Conservation (phyloP, 73 alveolate genomes). For the Stentor coeruleus region DNA sequence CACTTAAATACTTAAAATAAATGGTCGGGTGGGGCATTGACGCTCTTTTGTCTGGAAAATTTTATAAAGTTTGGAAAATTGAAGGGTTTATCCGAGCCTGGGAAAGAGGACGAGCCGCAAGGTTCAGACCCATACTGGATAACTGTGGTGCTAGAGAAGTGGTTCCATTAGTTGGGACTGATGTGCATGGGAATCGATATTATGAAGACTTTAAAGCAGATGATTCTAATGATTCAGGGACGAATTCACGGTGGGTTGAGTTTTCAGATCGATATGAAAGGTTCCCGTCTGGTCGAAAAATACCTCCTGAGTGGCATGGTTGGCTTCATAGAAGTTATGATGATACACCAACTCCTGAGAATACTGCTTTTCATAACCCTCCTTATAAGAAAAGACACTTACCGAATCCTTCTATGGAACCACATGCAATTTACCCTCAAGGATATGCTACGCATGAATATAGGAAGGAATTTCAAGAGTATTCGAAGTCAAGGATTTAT, state of each 20-base stretch:
- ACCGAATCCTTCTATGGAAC: constrained; percentile 41
- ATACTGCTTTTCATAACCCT: constrained; percentile 54
- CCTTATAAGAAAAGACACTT: constrained; percentile 53
- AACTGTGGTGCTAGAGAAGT: constrained; percentile 63
- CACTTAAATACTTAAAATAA: background rate
- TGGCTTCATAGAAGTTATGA: constrained; percentile 61
- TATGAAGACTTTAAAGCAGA: constrained; percentile 67
- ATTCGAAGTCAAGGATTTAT: constrained; percentile 32
- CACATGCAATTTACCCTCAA: constrained; percentile 37
- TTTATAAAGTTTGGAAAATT: constrained; percentile 55
- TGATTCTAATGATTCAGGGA: constrained; percentile 32
- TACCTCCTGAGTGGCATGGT: constrained; percentile 76
- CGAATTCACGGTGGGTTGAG: constrained; percentile 65
- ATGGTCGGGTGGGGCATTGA: constrained; percentile 31
- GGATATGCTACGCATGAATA: constrained; percentile 28
- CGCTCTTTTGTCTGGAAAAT: constrained; percentile 46
- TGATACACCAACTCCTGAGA: constrained; percentile 64
- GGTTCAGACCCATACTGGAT: constrained; percentile 52
- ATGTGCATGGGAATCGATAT: constrained; percentile 62
- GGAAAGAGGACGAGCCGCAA: constrained; percentile 54
- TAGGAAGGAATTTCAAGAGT: constrained; percentile 28
- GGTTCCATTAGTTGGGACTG: constrained; percentile 56
- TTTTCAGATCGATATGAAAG: constrained; percentile 54
- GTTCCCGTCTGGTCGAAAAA: constrained; percentile 41
- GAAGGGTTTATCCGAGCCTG: constrained; percentile 65